Percentiles rank a stretch among this genome's conserved stretches.
phyloP scores from a whole-genome alignment of 139 green algal genomes.

The Limnomonas spitsbergensis region DNA sequence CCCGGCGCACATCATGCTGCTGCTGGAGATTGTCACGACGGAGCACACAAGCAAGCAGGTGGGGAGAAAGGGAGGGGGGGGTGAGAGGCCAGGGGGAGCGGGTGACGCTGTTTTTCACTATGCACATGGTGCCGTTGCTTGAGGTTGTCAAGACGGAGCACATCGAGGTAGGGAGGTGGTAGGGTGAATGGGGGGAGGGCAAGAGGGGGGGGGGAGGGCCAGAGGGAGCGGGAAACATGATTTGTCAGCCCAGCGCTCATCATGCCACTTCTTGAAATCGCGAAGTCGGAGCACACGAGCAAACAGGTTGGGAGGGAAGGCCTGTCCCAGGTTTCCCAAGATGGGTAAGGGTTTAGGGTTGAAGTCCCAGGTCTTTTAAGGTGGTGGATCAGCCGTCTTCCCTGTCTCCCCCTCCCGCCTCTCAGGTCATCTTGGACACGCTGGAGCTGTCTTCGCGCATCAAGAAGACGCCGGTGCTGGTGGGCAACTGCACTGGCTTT shows the following conservation, averaged over 20 bases:
- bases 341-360: too few species aligned
- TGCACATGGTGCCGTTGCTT: slow-evolving; percentile 97
- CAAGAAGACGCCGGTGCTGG: slow-evolving; percentile 97
- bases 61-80: slow-evolving; percentile 27
- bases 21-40: slow-evolving; percentile 96
- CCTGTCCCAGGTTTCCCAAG: too few species aligned
- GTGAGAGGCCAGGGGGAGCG: background rate
- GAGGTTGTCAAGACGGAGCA: slow-evolving; percentile 91
- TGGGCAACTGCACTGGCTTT: slow-evolving; percentile 99
- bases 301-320: slow-evolving; percentile 59
- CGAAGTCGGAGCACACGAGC: slow-evolving; percentile 81
- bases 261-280: slow-evolving; percentile 99
- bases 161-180: too few species aligned
- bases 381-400: too few species aligned
- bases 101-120: slow-evolving; percentile 38
- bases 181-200: too few species aligned
- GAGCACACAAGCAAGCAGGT: slow-evolving; percentile 81
- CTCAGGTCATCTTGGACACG: slow-evolving; percentile 88
- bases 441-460: slow-evolving; percentile 79
- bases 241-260: slow-evolving; percentile 97
- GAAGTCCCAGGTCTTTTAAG: too few species aligned
- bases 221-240: slow-evolving; percentile 88
- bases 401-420: background rate
- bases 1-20: slow-evolving; percentile 96
- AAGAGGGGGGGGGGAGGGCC: slow-evolving; percentile 38